Conservation (phyloP, 1,139 yeast species). For the Kodamaea alishanica region DNA sequence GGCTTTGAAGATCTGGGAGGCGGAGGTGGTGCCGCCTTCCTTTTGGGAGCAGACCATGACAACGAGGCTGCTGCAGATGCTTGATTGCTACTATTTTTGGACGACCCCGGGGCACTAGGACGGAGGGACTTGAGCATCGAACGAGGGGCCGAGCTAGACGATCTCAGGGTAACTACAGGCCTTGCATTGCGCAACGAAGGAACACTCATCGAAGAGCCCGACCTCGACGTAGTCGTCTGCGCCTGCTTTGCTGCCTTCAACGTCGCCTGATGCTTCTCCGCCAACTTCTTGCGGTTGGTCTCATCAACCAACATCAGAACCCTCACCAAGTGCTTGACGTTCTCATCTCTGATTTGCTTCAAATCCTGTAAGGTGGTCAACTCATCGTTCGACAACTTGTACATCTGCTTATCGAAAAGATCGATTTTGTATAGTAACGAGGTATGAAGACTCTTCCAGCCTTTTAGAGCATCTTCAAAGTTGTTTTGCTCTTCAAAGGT, state of each 20-base stretch:
- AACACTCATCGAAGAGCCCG: constrained; percentile 14
- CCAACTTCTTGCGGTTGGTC: constrained; percentile 20
- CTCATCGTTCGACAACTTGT: constrained; percentile 39
- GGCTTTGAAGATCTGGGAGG: constrained; percentile 12
- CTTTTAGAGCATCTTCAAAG: constrained; percentile 55
- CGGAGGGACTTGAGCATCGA: constrained; percentile 40
- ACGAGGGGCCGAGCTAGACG: constrained; percentile 13
- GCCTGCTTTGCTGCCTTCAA: constrained; percentile 2
- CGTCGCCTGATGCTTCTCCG: constrained; percentile 7
- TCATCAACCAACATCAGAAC: constrained; percentile 44
- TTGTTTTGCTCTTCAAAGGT: constrained; percentile 54
- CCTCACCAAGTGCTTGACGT: constrained; percentile 44
- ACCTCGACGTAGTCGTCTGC: too few species aligned
- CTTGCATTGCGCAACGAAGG: constrained; percentile 29
- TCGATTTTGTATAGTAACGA: constrained; percentile 55
- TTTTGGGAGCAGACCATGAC: constrained; percentile 36
- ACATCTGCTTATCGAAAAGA: constrained; percentile 43
- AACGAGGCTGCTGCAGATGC: constrained; percentile 48
- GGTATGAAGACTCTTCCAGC: constrained; percentile 70
- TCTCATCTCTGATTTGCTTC: constrained; percentile 49
- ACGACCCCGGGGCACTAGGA: constrained; percentile 15
- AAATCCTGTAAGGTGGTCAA: constrained; percentile 41
- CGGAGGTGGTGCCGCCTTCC: constrained; percentile 33
- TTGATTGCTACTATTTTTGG: constrained; percentile 14
- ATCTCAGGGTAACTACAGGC: constrained; percentile 7